These are phyloP conservation scores for Apiospora kogelbergensis DNA, from an alignment of 2,329 filamentous ascomycete genomes.

Conservation along the genomic window DNA sequence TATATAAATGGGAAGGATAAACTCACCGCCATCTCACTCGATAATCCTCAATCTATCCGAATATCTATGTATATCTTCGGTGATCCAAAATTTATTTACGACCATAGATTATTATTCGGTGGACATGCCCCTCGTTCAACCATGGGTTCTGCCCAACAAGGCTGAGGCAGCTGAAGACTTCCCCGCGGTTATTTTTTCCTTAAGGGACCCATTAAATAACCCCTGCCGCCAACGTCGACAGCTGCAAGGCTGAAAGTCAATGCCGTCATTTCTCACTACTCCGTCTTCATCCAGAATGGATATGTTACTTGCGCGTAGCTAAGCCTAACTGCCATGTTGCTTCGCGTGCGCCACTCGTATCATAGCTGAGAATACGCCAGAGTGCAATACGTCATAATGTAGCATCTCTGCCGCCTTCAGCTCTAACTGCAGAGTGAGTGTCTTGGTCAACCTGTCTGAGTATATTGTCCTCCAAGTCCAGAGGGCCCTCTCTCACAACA, in stretches of 20 bases:
- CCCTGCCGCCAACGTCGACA: not conserved
- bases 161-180: not conserved
- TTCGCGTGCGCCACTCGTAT: not conserved
- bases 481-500: no score
- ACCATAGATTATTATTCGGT: not conserved
- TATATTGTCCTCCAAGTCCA: not conserved
- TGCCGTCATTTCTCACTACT: not conserved
- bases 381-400: not conserved
- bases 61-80: not conserved
- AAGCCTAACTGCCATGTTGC: not conserved
- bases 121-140: constrained; percentile 4
- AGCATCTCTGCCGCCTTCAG: not conserved
- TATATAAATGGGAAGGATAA: not conserved
- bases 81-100: not conserved
- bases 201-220: not conserved
- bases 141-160: constrained; percentile 3
- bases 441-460: not conserved
- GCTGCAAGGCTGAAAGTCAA: constrained; percentile 8
- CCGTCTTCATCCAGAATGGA: no score
- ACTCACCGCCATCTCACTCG: not conserved
- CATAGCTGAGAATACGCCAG: not conserved
- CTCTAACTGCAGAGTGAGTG: not conserved
- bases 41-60: not conserved
- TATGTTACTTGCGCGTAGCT: not conserved
- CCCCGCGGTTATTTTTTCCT: not conserved